Conservation (phyloP, 2,329 filamentous ascomycete species). For the Exserohilum turcica region DNA sequence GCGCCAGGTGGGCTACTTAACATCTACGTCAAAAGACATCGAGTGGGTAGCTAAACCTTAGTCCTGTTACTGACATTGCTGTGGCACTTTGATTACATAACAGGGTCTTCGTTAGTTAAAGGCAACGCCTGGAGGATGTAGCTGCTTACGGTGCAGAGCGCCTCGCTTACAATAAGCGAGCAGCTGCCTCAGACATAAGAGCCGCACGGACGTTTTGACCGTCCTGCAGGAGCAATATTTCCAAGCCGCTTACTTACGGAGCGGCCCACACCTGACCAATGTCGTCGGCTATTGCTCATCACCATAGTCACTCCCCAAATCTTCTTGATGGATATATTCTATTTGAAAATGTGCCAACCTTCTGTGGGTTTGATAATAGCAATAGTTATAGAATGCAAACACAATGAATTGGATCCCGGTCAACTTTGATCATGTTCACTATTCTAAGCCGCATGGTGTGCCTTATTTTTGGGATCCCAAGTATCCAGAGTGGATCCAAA, state of each 20-base stretch:
- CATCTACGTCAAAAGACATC: too few relatives aligned
- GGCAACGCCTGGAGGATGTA: too few relatives aligned
- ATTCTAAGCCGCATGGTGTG: neutral
- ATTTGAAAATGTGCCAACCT: neutral
- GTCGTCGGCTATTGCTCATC: neutral
- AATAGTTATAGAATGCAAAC: too few relatives aligned
- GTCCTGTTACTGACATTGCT: too few relatives aligned
- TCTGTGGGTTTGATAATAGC: neutral
- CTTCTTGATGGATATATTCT: neutral
- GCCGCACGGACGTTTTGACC: neutral
- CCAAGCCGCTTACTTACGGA: neutral
- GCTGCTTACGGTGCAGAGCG: too few relatives aligned
- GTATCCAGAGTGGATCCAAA: neutral
- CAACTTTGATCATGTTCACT: neutral
- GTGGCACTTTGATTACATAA: too few relatives aligned
- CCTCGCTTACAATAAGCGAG: neutral
- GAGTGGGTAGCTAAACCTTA: too few relatives aligned
- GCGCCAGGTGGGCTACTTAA: neutral
- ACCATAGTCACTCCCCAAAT: neutral
- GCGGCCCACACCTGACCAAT: neutral
- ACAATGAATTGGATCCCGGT: neutral
- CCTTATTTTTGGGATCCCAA: conserved; percentile 1
- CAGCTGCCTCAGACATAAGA: neutral
- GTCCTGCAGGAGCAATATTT: neutral
- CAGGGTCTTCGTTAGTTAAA: too few relatives aligned